These are phyloP conservation scores for Leptodontidium sp. DNA, from an alignment of 2,329 filamentous ascomycete species.

Conservation along the genomic window DNA sequence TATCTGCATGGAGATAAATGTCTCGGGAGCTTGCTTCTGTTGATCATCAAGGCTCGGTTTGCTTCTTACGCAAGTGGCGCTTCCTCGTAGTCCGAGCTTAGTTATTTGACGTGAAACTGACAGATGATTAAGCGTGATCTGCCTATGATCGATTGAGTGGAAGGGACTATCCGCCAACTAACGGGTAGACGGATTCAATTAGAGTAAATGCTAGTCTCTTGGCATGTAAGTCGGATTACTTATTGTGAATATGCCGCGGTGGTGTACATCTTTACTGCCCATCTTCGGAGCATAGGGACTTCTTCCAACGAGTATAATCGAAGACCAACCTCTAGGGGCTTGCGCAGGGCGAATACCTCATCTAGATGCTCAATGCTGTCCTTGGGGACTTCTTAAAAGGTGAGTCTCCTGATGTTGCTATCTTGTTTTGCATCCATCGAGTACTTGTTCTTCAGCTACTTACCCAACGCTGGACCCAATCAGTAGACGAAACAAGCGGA, in stretches of 20 bases:
- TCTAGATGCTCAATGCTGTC: too few relatives aligned
- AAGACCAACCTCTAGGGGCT: too few relatives aligned
- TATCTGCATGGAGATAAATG: neutral
- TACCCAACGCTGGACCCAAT: too few relatives aligned
- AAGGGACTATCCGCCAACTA: neutral
- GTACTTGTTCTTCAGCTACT: too few relatives aligned
- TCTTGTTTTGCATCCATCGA: too few relatives aligned
- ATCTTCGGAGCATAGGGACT: too few relatives aligned
- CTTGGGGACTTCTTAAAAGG: too few relatives aligned
- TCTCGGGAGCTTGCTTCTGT: neutral
- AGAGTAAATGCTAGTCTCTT: neutral
- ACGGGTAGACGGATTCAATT: neutral
- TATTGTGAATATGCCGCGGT: neutral
- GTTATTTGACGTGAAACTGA: neutral
- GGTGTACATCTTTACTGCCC: neutral
- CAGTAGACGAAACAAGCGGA: too few relatives aligned
- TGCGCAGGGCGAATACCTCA: too few relatives aligned
- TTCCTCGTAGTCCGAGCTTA: neutral
- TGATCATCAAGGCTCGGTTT: neutral
- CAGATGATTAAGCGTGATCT: neutral
- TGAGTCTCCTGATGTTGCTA: too few relatives aligned
- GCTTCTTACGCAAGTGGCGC: constrained; percentile 3
- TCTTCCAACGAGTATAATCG: too few relatives aligned
- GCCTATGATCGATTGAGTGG: neutral
- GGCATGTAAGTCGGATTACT: neutral